Evolutionary conservation across 176 grass and related monocot species (phyloP), one percentile per base, ranked within the genome.

Genomic region (Oryza longistaminata): DNA sequence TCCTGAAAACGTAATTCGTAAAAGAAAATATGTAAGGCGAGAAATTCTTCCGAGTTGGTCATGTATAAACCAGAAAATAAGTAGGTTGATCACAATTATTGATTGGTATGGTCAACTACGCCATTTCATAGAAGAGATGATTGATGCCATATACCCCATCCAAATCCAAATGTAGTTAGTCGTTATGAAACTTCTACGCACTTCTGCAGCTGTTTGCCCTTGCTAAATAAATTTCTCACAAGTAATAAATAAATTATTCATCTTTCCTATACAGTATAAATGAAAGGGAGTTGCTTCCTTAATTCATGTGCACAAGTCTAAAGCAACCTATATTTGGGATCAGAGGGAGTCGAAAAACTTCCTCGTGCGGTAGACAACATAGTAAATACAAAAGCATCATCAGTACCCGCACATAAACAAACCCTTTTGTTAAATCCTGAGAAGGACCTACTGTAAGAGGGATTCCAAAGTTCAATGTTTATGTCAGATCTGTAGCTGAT

Each of bases 1-100:
- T 99, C 97, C 97, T 99, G 88, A 58, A 83, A 82, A 70, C 45
- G 70, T 14, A 71, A 84, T 67, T 61, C 26, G 39, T 29, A 9
- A 52, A 87, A 82, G 14, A 84, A 60, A 49, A 17, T 73, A 77
- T 79, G 24, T 50, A 83, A 83, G 46, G 29, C 29, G 72, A 61
- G 62, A 76, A 14, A 86, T 62, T 74, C 21, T 69, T 65, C 82
- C 45, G 66, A 67, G 66, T 43, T 71, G 24, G 24, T 66, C 7
- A 49, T 24, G 37, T 27, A 78, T 15, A 2, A 86, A 86, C 78
- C 26, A 77, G 24, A 9, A 66, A 55, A 22, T 42, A 12, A 49
- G 44, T 22, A 74, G 13, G 27, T 26, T 75, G 14, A 25, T 48
- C 15, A 16, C 24, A 81, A 27, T 24, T 49, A 70, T 71, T 33